Percentiles rank a stretch among this genome's conserved stretches.
phyloP scores from a whole-genome alignment of 2,329 filamentous ascomycete species.

The Colletotrichum sojae region DNA sequence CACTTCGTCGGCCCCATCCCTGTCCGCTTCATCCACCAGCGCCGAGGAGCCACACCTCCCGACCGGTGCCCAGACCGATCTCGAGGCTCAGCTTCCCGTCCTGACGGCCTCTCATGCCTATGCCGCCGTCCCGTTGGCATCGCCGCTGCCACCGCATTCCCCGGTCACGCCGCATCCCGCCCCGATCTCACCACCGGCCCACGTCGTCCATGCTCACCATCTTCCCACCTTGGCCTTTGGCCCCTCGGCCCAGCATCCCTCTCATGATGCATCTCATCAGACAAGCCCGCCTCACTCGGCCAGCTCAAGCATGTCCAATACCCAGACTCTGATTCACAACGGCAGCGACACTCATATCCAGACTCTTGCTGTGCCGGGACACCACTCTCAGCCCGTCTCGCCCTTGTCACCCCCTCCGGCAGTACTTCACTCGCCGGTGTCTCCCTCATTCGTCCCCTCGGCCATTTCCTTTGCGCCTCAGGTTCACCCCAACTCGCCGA shows the following conservation, averaged over 20 bases:
- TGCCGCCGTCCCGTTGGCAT: conserved; percentile 26
- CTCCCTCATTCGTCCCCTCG: conserved; percentile 33
- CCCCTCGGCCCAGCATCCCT: conserved; percentile 33
- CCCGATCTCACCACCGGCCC: conserved; percentile 18
- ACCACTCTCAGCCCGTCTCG: conserved; percentile 27
- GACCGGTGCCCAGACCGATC: conserved; percentile 29
- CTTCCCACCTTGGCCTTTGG: conserved; percentile 32
- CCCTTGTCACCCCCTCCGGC: conserved; percentile 26
- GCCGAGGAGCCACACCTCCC: conserved; percentile 31
- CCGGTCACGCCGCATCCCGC: conserved; percentile 15
- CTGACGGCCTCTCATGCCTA: conserved; percentile 27
- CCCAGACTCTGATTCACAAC: conserved; percentile 26
- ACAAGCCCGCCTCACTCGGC: conserved; percentile 23
- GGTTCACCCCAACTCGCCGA: conserved; percentile 34
- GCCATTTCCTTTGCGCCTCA: conserved; percentile 40
- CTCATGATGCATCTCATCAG: conserved; percentile 29
- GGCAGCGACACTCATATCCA: conserved; percentile 23
- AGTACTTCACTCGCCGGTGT: conserved; percentile 21
- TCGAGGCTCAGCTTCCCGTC: conserved; percentile 33
- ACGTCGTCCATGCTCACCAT: conserved; percentile 19
- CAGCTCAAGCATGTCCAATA: conserved; percentile 23
- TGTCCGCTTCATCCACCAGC: conserved; percentile 33
- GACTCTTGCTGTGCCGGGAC: conserved; percentile 27
- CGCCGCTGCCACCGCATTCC: conserved; percentile 24
- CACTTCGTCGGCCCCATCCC: conserved; percentile 33